Percentiles rank a stretch among this genome's conserved stretches.
These are phyloP conservation scores for Chimonanthus praecox DNA, from an alignment of 164 flowering plant genomes.

Conservation along the genomic window DNA sequence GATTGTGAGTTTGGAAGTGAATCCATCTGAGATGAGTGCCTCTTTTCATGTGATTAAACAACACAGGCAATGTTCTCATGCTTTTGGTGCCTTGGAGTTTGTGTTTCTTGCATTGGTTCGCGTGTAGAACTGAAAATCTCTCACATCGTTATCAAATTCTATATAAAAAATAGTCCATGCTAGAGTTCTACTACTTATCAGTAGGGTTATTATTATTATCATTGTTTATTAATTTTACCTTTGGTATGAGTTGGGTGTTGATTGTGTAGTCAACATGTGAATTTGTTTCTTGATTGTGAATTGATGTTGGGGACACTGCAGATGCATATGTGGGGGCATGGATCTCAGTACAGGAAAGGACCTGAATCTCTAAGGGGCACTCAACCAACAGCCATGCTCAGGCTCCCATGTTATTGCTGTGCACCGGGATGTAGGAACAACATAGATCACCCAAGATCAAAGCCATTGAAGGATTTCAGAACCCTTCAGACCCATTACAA, in stretches of 20 bases:
- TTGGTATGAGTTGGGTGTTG: neutral
- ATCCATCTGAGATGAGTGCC: slow-evolving; percentile 24
- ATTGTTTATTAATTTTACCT: too few relatives aligned
- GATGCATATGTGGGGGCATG: slow-evolving; percentile 99
- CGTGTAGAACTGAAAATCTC: slow-evolving; percentile 12
- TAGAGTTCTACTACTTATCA: neutral
- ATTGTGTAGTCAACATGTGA: neutral
- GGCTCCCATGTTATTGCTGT: slow-evolving; percentile 90
- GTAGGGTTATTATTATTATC: neutral
- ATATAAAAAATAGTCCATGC: too few relatives aligned
- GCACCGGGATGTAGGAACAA: slow-evolving; percentile 82
- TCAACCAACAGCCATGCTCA: slow-evolving; percentile 82
- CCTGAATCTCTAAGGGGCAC: slow-evolving; percentile 80
- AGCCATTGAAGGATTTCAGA: slow-evolving; percentile 83
- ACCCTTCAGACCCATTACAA: slow-evolving; percentile 92
- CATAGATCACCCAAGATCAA: slow-evolving; percentile 79
- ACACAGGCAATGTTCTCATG: slow-evolving; percentile 64
- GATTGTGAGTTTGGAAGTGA: slow-evolving; percentile 22
- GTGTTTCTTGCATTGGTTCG: slow-evolving; percentile 12
- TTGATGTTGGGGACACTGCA: slow-evolving; percentile 14
- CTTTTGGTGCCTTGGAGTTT: slow-evolving; percentile 40
- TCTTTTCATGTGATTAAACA: slow-evolving; percentile 59
- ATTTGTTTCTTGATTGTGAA: neutral
- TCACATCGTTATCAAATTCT: neutral
- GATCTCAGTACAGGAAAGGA: slow-evolving; percentile 85